Conservation (phyloP, 1,284 basidiomycete species). For the Afroboletus lepidellus region DNA sequence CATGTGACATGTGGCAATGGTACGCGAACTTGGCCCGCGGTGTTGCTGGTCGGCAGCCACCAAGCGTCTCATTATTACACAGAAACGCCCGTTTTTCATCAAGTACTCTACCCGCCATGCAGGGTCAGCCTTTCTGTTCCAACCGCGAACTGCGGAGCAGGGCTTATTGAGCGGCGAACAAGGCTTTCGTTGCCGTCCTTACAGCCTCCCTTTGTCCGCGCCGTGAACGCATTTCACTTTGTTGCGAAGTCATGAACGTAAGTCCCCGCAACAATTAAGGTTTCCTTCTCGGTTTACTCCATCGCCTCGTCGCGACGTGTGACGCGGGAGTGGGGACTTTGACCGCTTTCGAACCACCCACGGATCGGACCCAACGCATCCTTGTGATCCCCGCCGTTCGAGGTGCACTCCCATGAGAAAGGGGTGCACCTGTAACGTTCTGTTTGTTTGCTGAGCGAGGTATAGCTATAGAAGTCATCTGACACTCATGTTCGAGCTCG, state of each 20-base stretch:
- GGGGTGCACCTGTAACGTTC: too few relatives aligned
- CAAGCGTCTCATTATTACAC: not conserved
- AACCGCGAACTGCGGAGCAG: conserved; percentile 26
- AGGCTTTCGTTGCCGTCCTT: conserved; percentile 8
- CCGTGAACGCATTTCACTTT: conserved; percentile 12
- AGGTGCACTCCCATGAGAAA: too few relatives aligned
- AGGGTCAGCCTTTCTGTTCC: not conserved
- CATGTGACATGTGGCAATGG: too few relatives aligned
- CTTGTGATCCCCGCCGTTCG: conserved; percentile 19
- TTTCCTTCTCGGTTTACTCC: conserved; percentile 15
- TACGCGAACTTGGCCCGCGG: not conserved
- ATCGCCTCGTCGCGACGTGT: conserved; percentile 8
- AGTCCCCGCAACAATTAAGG: conserved; percentile 15
- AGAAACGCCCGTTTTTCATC: not conserved
- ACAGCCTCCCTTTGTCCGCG: conserved; percentile 24
- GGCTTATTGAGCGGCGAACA: conserved; percentile 27
- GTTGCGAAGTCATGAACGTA: conserved; percentile 26
- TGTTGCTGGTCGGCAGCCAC: not conserved
- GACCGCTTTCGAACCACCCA: not conserved
- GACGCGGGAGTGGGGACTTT: not conserved
- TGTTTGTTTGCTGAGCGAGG: too few relatives aligned
- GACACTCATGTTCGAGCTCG: not conserved
- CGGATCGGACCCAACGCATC: not conserved
- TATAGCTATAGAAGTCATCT: not conserved
- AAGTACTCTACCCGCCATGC: not conserved